phyloP scores from a whole-genome alignment of 176 grass and related monocot species.

The Ensete glaucum region DNA sequence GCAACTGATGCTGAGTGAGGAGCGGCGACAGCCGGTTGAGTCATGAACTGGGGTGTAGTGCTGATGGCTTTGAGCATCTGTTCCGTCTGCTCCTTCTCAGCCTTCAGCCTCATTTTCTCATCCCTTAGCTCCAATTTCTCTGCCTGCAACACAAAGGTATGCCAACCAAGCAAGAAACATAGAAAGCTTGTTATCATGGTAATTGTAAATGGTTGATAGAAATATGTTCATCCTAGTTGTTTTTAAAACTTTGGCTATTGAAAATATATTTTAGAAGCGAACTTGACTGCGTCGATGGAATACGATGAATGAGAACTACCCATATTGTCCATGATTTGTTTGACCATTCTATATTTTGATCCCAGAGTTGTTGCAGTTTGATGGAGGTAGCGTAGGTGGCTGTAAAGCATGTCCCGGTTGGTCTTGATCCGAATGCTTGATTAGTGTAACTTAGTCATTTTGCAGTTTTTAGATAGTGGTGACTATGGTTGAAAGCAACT shows the following conservation, averaged over 20 bases:
- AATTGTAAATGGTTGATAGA: neutral
- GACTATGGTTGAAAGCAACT: neutral
- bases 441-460: too few relatives aligned
- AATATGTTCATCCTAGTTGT: neutral
- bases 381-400: neutral
- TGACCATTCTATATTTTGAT: neutral
- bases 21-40: constrained; percentile 33
- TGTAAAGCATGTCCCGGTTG: neutral
- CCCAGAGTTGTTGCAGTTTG: neutral
- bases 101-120: constrained; percentile 77
- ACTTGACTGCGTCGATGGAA: neutral
- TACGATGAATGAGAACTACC: neutral
- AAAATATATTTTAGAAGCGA: neutral
- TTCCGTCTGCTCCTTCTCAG: constrained; percentile 74
- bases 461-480: neutral
- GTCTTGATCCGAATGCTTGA: neutral
- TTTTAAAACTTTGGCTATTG: neutral
- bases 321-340: neutral
- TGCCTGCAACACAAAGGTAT: constrained; percentile 21
- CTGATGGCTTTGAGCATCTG: constrained; percentile 61
- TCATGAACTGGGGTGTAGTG: constrained; percentile 31
- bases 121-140: constrained; percentile 82
- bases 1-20: constrained; percentile 39
- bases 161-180: neutral
- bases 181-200: neutral